A percentile compares a stretch with the other conserved stretches of the same genome.
These are phyloP conservation scores for Hirsutella thompsonii DNA, from an alignment of 2,329 filamentous ascomycete genomes.

Conservation along the genomic window DNA sequence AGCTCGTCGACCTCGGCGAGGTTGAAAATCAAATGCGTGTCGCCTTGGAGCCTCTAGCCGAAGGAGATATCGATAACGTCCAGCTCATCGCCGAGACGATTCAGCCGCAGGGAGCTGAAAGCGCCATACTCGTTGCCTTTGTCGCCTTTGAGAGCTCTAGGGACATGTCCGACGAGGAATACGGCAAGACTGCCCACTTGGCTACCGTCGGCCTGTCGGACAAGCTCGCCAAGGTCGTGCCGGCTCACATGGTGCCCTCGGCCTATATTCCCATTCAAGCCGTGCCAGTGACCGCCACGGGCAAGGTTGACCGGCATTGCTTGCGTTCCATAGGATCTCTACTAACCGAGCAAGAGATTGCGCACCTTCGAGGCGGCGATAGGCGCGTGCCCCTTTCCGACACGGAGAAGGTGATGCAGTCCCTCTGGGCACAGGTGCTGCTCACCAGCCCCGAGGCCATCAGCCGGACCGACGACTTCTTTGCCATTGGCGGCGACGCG, in stretches of 20 bases:
- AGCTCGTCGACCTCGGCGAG: conserved; percentile 29
- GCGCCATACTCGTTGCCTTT: conserved; percentile 6
- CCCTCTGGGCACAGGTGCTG: conserved; percentile 24
- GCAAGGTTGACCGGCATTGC: conserved; percentile 6
- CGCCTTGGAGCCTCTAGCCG: not conserved
- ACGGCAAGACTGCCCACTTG: not conserved
- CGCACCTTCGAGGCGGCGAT: conserved; percentile 2
- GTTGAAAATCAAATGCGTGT: conserved; percentile 7
- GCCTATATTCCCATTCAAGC: conserved; percentile 5
- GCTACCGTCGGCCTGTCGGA: conserved; percentile 1
- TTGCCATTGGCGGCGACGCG: conserved; percentile 23
- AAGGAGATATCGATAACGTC: not conserved
- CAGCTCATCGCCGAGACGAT: conserved; percentile 5
- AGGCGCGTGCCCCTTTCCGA: conserved; percentile 2
- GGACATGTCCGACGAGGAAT: not conserved
- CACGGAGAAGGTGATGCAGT: conserved; percentile 8
- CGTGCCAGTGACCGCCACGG: conserved; percentile 5
- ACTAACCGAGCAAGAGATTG: not conserved
- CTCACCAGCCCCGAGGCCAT: not conserved
- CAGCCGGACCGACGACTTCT: conserved; percentile 5
- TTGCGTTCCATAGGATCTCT: conserved; percentile 11
- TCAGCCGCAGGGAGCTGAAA: conserved; percentile 1
- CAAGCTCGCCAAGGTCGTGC: conserved; percentile 3
- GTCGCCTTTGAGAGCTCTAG: conserved; percentile 1
- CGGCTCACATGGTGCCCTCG: conserved; percentile 9